Evolutionary conservation across 2,329 filamentous ascomycete species (phyloP).

Genomic region (Penicillium sp.): DNA sequence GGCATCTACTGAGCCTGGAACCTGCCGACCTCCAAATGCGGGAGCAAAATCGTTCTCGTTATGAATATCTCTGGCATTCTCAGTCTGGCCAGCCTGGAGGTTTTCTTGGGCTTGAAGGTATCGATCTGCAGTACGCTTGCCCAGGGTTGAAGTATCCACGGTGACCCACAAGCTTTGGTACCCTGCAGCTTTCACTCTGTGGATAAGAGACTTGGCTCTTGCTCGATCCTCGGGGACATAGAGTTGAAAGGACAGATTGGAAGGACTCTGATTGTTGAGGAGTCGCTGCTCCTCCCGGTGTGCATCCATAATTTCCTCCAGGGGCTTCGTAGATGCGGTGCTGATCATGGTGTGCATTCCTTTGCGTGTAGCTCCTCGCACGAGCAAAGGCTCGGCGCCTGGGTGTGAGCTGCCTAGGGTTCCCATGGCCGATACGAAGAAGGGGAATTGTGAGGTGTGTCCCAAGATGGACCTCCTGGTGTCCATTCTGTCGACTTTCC

Average conservation of each 20-base stretch:
- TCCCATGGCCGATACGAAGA: slow-evolving; percentile 20
- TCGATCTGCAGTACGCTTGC: slow-evolving; percentile 19
- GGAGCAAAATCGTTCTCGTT: slow-evolving; percentile 15
- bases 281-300: slow-evolving; percentile 12
- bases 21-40: slow-evolving; percentile 18
- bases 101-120: slow-evolving; percentile 19
- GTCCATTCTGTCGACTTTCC: slow-evolving; percentile 15
- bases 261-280: slow-evolving; percentile 14
- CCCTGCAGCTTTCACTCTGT: slow-evolving; percentile 16
- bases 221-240: slow-evolving; percentile 16
- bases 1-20: slow-evolving; percentile 17
- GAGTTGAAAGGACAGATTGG: slow-evolving; percentile 16
- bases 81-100: slow-evolving; percentile 7
- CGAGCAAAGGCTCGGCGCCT: slow-evolving; percentile 17
- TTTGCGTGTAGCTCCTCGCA: slow-evolving; percentile 15
- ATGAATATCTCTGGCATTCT: slow-evolving; percentile 1
- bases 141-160: slow-evolving; percentile 18
- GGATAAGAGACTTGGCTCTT: slow-evolving; percentile 14
- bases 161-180: slow-evolving; percentile 21
- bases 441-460: slow-evolving; percentile 12
- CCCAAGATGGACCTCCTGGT: slow-evolving; percentile 14
- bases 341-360: slow-evolving; percentile 19
- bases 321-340: slow-evolving; percentile 17
- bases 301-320: slow-evolving; percentile 21
- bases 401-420: slow-evolving; percentile 16